Evolutionary conservation across 768 basidiomycete genomes (phyloP).

Genomic region (Boletus vermiculosoides): DNA sequence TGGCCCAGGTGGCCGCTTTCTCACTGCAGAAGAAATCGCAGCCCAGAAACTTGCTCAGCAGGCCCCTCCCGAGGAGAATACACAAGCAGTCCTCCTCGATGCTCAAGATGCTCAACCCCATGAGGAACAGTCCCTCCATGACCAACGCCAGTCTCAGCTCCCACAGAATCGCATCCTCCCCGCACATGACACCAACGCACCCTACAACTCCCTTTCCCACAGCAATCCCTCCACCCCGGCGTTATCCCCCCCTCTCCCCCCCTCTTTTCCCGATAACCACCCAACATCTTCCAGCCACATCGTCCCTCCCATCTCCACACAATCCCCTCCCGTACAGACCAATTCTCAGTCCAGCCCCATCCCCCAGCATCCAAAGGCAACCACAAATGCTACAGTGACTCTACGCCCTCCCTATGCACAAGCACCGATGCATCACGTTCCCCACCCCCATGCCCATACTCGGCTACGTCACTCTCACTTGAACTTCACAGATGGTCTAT

Average conservation of each 20-base stretch:
- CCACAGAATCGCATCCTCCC: constrained; percentile 20
- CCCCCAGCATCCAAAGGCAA: constrained; percentile 31
- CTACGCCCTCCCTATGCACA: constrained; percentile 59
- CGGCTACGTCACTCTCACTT: constrained; percentile 64
- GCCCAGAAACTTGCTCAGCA: constrained; percentile 58
- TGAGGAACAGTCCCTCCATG: constrained; percentile 10
- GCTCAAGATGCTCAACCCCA: constrained; percentile 13
- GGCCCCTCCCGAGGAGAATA: constrained; percentile 25
- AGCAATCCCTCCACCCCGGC: constrained; percentile 24
- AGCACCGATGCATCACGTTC: constrained; percentile 74
- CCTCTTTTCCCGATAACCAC: constrained; percentile 21
- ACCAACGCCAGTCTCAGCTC: constrained; percentile 17
- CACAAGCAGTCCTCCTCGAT: constrained; percentile 16
- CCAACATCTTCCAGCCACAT: constrained; percentile 14
- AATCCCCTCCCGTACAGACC: constrained; percentile 25
- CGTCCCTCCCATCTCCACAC: constrained; percentile 18
- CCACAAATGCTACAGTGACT: constrained; percentile 42
- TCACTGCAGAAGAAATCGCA: constrained; percentile 94
- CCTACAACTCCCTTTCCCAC: constrained; percentile 23
- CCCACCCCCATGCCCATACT: constrained; percentile 76
- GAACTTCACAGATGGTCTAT: constrained; percentile 42
- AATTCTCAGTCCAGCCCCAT: constrained; percentile 20
- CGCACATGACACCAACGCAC: constrained; percentile 8
- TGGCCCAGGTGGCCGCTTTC: constrained; percentile 95
- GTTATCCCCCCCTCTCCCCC: constrained; percentile 17